Base-by-base conservation (phyloP, 768 basidiomycete species). In the Auricularia sp. region DNA sequence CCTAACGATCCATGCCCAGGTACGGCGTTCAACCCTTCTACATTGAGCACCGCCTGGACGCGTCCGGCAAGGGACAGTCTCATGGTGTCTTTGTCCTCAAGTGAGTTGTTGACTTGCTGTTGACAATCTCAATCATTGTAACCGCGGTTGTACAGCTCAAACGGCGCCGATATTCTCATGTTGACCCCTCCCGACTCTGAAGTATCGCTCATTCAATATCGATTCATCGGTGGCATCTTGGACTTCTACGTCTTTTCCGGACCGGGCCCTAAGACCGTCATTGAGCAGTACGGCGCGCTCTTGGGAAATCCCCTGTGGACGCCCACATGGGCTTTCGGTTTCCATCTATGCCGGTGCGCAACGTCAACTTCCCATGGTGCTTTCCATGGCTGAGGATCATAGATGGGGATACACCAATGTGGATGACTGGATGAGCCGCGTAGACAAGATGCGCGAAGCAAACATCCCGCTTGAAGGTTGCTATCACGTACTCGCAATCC, bases 381-480 rank as follows among this genome's bases (percentile, higher is more conserved):
- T 29, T 29, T 29, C 44, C 44, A 21, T 10, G 47, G 47, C 47
- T 51, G 18, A 51, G 1, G 14, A 21, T 51, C 14, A 18, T 76
- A 80, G 81, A 66, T 85, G 81, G 81, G 83, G 83, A 3, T 83
- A 82, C 66, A 65, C 69, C 34, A 77, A 82, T 68, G 69, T 90
- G 24, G 81, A 77, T 63, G 85, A 87, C 68, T 85, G 84, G 10
- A 77, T 77, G 35, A 78, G 80, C 62, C 79, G 82, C 18, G 83
- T 86, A 61, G 72, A 71, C 37, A 82, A 75, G 68, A 90, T 81
- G 89, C 79, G 85, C 21, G 83, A 79, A 21, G 88, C 88, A 0
- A 78, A 83, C 62, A 83, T 93, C 65, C 91, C 90, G 18, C 79
- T 92, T 4, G 90, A 93, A 82, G 83, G 85, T 85, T 33, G 56